Conservation (phyloP, 2,329 filamentous ascomycete species). For the Aspergillus amoenus region DNA sequence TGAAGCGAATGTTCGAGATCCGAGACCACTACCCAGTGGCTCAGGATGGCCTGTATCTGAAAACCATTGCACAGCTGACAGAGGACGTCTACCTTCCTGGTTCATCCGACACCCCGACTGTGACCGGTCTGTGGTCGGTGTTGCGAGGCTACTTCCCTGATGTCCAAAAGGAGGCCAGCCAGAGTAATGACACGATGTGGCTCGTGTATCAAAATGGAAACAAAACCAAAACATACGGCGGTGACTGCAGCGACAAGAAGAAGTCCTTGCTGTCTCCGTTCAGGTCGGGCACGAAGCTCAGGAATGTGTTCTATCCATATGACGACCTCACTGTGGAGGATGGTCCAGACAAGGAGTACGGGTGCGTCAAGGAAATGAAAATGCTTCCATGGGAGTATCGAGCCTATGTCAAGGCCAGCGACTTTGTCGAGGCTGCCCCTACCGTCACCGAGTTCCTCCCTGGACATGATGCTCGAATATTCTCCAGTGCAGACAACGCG, state of each 20-base stretch:
- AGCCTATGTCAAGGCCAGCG: too few species aligned
- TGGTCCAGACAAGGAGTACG: constrained; percentile 48
- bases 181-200: constrained; percentile 46
- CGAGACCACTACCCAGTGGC: constrained; percentile 57
- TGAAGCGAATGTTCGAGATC: constrained; percentile 63
- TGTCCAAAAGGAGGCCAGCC: constrained; percentile 53
- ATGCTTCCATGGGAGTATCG: too few species aligned
- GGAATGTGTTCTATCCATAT: constrained; percentile 63
- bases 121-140: constrained; percentile 62
- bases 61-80: constrained; percentile 59
- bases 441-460: constrained; percentile 61
- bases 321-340: constrained; percentile 54
- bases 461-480: constrained; percentile 59
- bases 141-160: constrained; percentile 50
- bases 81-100: constrained; percentile 52
- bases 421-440: constrained; percentile 53
- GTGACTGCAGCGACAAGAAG: constrained; percentile 54
- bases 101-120: constrained; percentile 53
- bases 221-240: constrained; percentile 53
- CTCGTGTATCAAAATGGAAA: constrained; percentile 49
- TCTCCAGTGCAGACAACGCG: constrained; percentile 46
- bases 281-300: constrained; percentile 53
- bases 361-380: constrained; percentile 50
- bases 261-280: constrained; percentile 59
- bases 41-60: constrained; percentile 56